Percentiles rank a stretch among this genome's conserved stretches.
phyloP scores from a whole-genome alignment of 2,329 filamentous ascomycete genomes.

The Blastomyces percursus region DNA sequence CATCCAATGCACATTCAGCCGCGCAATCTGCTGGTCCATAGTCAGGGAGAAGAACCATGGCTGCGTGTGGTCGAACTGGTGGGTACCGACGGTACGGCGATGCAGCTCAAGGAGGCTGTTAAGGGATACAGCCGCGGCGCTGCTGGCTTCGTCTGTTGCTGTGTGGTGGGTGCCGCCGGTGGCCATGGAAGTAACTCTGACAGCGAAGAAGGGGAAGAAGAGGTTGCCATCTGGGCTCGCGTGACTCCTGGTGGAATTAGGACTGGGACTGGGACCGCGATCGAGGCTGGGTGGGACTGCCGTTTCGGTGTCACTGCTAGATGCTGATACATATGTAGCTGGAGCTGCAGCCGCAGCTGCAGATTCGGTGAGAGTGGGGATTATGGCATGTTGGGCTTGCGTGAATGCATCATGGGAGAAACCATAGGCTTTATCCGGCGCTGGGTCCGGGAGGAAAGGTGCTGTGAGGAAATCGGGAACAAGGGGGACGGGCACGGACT shows the following conservation, averaged over 20 bases:
- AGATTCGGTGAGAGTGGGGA: background rate
- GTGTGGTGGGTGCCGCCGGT: background rate
- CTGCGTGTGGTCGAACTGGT: background rate
- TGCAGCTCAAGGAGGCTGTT: background rate
- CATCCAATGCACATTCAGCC: constrained; percentile 4
- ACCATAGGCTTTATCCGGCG: background rate
- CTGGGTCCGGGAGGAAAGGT: background rate
- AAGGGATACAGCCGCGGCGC: background rate
- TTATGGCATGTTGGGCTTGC: background rate
- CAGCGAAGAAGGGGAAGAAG: constrained; percentile 3
- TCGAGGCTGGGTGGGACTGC: too few relatives aligned
- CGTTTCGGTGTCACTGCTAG: background rate
- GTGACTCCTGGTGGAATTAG: background rate
- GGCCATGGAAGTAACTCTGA: background rate
- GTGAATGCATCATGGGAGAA: constrained; percentile 2
- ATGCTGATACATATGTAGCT: background rate
- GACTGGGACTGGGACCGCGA: background rate
- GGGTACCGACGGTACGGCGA: background rate
- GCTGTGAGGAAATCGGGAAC: background rate
- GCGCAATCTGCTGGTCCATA: constrained; percentile 4
- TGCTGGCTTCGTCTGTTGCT: constrained; percentile 1
- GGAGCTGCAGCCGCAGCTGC: background rate
- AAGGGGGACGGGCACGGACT: background rate
- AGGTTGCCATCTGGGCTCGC: background rate
- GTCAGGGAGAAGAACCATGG: constrained; percentile 3